Evolutionary conservation across 371 early-diverging fungal genomes (phyloP).

Genomic region (Mortierella sp.): DNA sequence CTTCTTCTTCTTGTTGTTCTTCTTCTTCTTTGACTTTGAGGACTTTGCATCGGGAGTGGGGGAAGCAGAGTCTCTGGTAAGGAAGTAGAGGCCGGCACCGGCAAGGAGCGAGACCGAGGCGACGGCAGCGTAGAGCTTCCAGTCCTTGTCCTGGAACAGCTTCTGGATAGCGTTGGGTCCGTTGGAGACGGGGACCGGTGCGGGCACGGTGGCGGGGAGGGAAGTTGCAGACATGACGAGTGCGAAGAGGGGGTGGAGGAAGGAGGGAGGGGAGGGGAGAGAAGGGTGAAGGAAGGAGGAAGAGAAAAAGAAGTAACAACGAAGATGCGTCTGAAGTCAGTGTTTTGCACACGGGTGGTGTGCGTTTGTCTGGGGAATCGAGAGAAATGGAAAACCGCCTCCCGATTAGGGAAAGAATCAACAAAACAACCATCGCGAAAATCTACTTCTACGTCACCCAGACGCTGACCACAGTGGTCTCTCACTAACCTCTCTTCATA

Average conservation of each 20-base stretch:
- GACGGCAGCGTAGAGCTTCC: conserved; percentile 84
- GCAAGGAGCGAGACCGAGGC: conserved; percentile 75
- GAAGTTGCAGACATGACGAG: conserved; percentile 41
- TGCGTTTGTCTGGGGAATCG: background rate
- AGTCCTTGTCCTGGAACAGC: conserved; percentile 80
- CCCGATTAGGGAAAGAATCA: conserved; percentile 3
- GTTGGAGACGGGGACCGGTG: conserved; percentile 46
- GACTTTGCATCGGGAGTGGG: conserved; percentile 46
- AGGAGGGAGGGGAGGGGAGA: conserved; percentile 1
- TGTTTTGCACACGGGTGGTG: background rate
- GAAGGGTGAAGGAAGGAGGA: conserved; percentile 8
- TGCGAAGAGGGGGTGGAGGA: conserved; percentile 7
- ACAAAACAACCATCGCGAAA: background rate
- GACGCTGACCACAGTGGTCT: no score
- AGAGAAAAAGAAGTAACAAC: background rate
- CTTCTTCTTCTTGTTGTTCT: conserved; percentile 62
- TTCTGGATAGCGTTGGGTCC: conserved; percentile 62
- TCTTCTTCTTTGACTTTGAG: conserved; percentile 60
- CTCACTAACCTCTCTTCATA: background rate
- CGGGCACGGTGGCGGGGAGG: conserved; percentile 49
- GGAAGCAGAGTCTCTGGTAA: conserved; percentile 59
- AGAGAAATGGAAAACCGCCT: background rate
- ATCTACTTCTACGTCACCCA: conserved; percentile 7
- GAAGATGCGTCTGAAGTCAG: background rate
- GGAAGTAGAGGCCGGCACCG: conserved; percentile 78